Conservation (phyloP, 495 filamentous ascomycete species). For the Bathelium albidoporum region DNA sequence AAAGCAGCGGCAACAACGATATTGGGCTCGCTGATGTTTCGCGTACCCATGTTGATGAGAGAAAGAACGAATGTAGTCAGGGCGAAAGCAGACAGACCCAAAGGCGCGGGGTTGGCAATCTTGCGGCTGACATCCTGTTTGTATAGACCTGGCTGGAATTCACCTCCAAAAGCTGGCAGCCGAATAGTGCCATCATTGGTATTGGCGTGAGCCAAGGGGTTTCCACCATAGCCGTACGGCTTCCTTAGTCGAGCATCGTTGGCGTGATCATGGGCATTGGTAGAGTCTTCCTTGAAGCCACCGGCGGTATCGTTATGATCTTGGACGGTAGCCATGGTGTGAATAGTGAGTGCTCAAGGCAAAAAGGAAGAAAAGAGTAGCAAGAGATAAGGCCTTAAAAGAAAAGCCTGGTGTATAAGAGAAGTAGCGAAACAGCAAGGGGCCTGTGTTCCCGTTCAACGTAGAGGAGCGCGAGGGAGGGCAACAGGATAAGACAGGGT, state of each 20-base stretch:
- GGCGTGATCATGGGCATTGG: slow-evolving; percentile 16
- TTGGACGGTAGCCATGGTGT: slow-evolving; percentile 9
- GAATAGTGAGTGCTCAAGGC: neutral
- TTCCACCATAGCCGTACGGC: slow-evolving; percentile 45
- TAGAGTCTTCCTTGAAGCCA: slow-evolving; percentile 13
- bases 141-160: slow-evolving; percentile 92
- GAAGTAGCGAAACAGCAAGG: neutral
- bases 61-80: slow-evolving; percentile 92
- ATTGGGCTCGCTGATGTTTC: slow-evolving; percentile 37
- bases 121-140: slow-evolving; percentile 64
- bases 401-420: neutral
- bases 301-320: slow-evolving; percentile 13
- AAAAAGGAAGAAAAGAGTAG: neutral
- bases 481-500: neutral
- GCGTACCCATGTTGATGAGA: slow-evolving; percentile 65
- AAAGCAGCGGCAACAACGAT: slow-evolving; percentile 35
- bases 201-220: slow-evolving; percentile 64
- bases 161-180: slow-evolving; percentile 83
- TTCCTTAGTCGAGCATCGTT: slow-evolving; percentile 13
- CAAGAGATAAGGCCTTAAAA: neutral
- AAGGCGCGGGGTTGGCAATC: slow-evolving; percentile 52
- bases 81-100: slow-evolving; percentile 71
- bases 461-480: neutral
- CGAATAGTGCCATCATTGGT: slow-evolving; percentile 44
- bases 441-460: neutral